Conservation (phyloP, 169 alveolate species). For the Plasmodium coatneyi region DNA sequence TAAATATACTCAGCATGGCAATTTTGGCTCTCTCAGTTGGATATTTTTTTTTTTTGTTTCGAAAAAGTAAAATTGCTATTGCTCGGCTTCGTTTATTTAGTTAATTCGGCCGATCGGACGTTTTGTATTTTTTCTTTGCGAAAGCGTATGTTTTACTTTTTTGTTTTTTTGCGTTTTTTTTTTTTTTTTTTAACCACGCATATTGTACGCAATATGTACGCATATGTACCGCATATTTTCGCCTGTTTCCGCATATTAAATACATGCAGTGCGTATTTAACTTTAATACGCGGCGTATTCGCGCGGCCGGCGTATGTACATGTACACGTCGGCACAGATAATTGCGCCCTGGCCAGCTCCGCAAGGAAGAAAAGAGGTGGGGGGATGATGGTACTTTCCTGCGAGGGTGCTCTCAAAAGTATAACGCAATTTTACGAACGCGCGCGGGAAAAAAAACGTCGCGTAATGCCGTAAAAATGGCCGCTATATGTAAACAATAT, state of each 20-base stretch:
- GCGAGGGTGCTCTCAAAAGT: not conserved
- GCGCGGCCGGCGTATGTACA: not conserved
- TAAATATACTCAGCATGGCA: not conserved
- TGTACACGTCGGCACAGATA: not conserved
- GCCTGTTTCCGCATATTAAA: not conserved
- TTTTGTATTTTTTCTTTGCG: not conserved
- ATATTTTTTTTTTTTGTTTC: not conserved
- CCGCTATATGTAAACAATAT: not conserved
- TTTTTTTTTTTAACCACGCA: not conserved
- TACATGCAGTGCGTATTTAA: not conserved
- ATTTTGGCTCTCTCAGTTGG: not conserved
- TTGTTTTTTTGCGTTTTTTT: too few species aligned
- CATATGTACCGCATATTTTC: not conserved
- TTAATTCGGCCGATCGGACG: not conserved
- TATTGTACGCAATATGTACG: not conserved
- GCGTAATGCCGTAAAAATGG: not conserved
- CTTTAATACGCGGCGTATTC: not conserved
- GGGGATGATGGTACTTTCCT: not conserved
- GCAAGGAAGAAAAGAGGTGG: not conserved
- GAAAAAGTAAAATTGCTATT: constrained; percentile 1
- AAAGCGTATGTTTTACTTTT: not conserved
- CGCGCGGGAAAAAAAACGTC: not conserved
- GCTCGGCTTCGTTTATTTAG: not conserved
- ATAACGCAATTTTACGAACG: not conserved
- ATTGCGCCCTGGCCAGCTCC: not conserved